phyloP scores from a whole-genome alignment of 192 early-diverging fungal species.

The Podila verticillata region DNA sequence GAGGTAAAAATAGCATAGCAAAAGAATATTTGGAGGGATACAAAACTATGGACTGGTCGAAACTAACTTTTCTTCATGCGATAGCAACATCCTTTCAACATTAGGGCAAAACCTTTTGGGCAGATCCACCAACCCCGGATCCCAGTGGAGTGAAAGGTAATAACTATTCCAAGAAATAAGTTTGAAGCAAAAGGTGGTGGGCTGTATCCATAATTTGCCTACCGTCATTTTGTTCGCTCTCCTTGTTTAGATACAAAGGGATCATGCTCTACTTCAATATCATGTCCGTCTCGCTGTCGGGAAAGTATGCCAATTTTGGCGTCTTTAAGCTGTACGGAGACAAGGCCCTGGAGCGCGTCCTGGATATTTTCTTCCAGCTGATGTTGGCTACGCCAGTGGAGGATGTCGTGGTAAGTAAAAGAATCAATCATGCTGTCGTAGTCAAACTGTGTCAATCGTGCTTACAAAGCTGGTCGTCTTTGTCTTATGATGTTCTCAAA shows the following conservation, averaged over 20 bases:
- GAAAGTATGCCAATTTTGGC: slow-evolving; percentile 90
- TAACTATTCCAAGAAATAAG: too few relatives aligned
- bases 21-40: background rate
- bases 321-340: slow-evolving; percentile 90
- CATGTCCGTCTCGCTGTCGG: slow-evolving; percentile 74
- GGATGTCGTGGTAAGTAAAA: slow-evolving; percentile 72
- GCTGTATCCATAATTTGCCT: background rate
- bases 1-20: slow-evolving; percentile 61
- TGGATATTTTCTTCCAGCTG: slow-evolving; percentile 73
- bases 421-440: too few relatives aligned
- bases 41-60: too few relatives aligned
- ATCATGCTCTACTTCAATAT: slow-evolving; percentile 80
- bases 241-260: slow-evolving; percentile 73
- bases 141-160: slow-evolving; percentile 42
- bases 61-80: background rate
- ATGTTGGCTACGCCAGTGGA: slow-evolving; percentile 75
- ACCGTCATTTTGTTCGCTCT: background rate
- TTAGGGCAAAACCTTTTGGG: slow-evolving; percentile 28
- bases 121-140: slow-evolving; percentile 9
- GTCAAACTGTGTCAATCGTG: background rate
- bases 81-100: slow-evolving; percentile 27
- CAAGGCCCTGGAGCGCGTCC: slow-evolving; percentile 75
- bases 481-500: background rate
- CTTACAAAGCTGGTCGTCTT: background rate
- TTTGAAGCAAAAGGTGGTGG: too few relatives aligned